Evolutionary conservation across 2,329 filamentous ascomycete species (phyloP).

Genomic region (Escovopsis sp.): DNA sequence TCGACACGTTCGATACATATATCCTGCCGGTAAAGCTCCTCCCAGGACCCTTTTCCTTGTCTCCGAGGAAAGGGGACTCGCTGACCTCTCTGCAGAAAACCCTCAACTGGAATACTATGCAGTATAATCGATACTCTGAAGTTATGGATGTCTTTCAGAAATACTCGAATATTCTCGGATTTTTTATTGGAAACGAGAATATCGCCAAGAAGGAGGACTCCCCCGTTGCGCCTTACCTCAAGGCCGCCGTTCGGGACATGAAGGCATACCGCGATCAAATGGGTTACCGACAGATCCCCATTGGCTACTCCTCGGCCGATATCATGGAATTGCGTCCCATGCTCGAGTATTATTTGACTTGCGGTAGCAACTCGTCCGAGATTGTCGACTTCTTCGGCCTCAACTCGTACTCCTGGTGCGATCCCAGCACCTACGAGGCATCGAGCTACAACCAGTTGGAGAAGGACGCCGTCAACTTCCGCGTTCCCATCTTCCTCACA

Average conservation of each 20-base stretch:
- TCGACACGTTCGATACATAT: slow-evolving; percentile 61
- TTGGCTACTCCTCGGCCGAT: slow-evolving; percentile 80
- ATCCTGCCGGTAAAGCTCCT: slow-evolving; percentile 41
- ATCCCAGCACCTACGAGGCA: slow-evolving; percentile 37
- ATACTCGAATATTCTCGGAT: slow-evolving; percentile 69
- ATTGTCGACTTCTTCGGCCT: slow-evolving; percentile 71
- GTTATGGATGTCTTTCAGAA: slow-evolving; percentile 66
- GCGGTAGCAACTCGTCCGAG: slow-evolving; percentile 53
- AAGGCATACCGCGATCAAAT: slow-evolving; percentile 67
- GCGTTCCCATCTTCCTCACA: slow-evolving; percentile 79
- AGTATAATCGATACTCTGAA: slow-evolving; percentile 51
- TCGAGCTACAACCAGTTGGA: slow-evolving; percentile 61
- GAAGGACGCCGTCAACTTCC: slow-evolving; percentile 51
- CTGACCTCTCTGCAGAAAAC: slow-evolving; percentile 25
- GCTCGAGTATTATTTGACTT: slow-evolving; percentile 61
- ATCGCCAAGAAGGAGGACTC: slow-evolving; percentile 48
- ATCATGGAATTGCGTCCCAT: slow-evolving; percentile 53
- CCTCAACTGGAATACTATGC: slow-evolving; percentile 58
- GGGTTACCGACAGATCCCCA: slow-evolving; percentile 64
- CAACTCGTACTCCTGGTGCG: slow-evolving; percentile 77
- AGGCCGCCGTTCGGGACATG: slow-evolving; percentile 67
- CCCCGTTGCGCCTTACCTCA: slow-evolving; percentile 63
- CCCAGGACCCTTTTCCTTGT: neutral
- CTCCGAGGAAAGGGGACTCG: neutral
- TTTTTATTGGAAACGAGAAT: slow-evolving; percentile 83